Evolutionary conservation across 805 yeast species (phyloP), one percentile per base, ranked within the genome.

Genomic region (Zygotorulaspora chibaensis): DNA sequence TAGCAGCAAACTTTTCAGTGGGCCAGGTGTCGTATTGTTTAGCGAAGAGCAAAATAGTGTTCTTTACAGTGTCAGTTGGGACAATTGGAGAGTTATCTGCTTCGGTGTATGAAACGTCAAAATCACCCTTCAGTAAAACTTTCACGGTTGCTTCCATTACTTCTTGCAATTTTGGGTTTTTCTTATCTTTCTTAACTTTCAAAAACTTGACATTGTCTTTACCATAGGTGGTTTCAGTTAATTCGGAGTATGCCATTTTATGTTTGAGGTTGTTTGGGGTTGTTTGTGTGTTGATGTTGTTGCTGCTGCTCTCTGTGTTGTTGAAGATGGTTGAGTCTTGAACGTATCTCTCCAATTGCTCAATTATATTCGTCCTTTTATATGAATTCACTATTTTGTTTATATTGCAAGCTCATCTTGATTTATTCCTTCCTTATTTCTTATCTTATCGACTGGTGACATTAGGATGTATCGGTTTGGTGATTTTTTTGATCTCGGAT

Each of bases 61-160:
- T 89, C 69, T 89, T 89, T 45, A 88, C 89, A 1, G 96, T 87
- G 67, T 89, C 96, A 8, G 97, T 90, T 48, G 97, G 96, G 40
- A 90, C 95, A 59, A 90, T 81, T n/a, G 85, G 78, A 2, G 85
- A 63, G 71, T 90, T 90, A 69, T 90, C 95, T 31, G 96, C 96
- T 47, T 83, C 61, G 41, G 96, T 90, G 73, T 86, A 90, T 2
- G 96, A 81, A 26, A 71, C 68, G 52, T 85, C 96, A 59, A 90
- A 82, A 46, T 75, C 77, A 51, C 97, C 97, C 55, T 77, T 81
- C 47, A 90, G 74, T 41, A 90, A 72, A 23, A 83, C 83, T 52
- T 76, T 74, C 46, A 86, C 95, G 46, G 88, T 84, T 43, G 95
- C 87, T 72, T 90, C 96, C 67, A 87, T 76, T 34, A 90, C 81